A percentile compares a stretch with the other conserved stretches of the same genome.
Evolutionary conservation across 2,329 filamentous ascomycete genomes (phyloP).

Genomic region (Leptographium flavum): DNA sequence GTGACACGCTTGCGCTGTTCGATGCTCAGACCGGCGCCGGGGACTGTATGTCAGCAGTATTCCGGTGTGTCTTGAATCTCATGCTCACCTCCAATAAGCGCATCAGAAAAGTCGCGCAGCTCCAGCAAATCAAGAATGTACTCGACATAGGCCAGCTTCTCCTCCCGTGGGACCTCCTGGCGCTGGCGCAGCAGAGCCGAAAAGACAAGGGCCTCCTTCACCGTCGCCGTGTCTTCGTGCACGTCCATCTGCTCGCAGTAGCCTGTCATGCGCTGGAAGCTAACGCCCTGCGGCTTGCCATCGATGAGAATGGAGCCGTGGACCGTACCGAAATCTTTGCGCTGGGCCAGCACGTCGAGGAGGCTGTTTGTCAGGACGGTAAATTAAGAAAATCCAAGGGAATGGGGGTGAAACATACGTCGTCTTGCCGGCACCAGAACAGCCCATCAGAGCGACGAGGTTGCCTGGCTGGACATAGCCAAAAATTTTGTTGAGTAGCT

Average conservation of each 20-base stretch:
- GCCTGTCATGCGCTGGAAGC: slow-evolving; percentile 66
- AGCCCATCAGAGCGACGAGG: slow-evolving; percentile 64
- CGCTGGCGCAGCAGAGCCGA: slow-evolving; percentile 61
- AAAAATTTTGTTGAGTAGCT: slow-evolving; percentile 64
- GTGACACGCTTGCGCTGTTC: slow-evolving; percentile 42
- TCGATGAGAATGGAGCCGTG: slow-evolving; percentile 64
- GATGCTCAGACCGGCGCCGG: slow-evolving; percentile 28
- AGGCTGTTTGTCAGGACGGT: slow-evolving; percentile 28
- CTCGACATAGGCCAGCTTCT: slow-evolving; percentile 64
- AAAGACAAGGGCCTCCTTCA: slow-evolving; percentile 63
- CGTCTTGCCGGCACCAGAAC: slow-evolving; percentile 77
- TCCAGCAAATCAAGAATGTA: slow-evolving; percentile 56
- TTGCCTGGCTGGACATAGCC: slow-evolving; percentile 76
- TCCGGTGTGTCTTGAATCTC: neutral
- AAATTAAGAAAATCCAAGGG: neutral
- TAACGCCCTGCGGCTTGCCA: slow-evolving; percentile 53
- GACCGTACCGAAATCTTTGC: slow-evolving; percentile 66
- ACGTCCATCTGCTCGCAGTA: slow-evolving; percentile 77
- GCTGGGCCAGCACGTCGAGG: slow-evolving; percentile 66
- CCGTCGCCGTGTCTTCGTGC: slow-evolving; percentile 58
- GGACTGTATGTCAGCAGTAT: neutral
- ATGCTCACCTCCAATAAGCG: slow-evolving; percentile 21
- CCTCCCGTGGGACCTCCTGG: slow-evolving; percentile 43
- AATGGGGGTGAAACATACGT: slow-evolving; percentile 25
- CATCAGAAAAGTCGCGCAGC: slow-evolving; percentile 31